These are phyloP conservation scores for Clonostachys byssicola DNA, from an alignment of 2,329 filamentous ascomycete genomes.

Conservation along the genomic window DNA sequence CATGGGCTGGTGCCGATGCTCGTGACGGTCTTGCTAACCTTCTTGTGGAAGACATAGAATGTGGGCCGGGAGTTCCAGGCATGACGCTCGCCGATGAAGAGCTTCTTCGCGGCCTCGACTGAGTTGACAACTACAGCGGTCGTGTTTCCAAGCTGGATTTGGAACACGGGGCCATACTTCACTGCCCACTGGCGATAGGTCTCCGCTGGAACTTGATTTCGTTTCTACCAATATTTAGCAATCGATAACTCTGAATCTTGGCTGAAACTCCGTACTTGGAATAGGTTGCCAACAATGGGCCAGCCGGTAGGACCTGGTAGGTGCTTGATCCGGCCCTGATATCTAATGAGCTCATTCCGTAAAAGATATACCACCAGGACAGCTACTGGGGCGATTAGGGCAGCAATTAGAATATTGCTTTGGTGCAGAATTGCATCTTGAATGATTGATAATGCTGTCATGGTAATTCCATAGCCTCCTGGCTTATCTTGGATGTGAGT, in stretches of 20 bases:
- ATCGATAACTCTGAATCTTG: not conserved
- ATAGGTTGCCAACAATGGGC: conserved; percentile 6
- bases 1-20: conserved; percentile 63
- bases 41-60: conserved; percentile 58
- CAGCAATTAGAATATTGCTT: no score
- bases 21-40: conserved; percentile 36
- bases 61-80: conserved; percentile 61
- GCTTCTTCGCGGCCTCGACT: conserved; percentile 58
- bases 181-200: conserved; percentile 19
- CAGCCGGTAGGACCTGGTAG: conserved; percentile 7
- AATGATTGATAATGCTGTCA: no score
- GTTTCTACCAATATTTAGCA: not conserved
- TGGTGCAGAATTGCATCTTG: no score
- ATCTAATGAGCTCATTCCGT: conserved; percentile 3
- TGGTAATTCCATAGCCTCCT: no score
- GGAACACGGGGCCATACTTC: conserved; percentile 21
- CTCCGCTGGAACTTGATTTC: conserved; percentile 8
- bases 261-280: not conserved
- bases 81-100: conserved; percentile 65
- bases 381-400: no score
- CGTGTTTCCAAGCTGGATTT: conserved; percentile 32
- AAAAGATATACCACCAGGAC: not conserved
- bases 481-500: no score
- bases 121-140: conserved; percentile 64
- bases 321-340: conserved; percentile 1